Evolutionary conservation across 2,329 filamentous ascomycete species (phyloP).

Genomic region (Exophiala alcalophila): DNA sequence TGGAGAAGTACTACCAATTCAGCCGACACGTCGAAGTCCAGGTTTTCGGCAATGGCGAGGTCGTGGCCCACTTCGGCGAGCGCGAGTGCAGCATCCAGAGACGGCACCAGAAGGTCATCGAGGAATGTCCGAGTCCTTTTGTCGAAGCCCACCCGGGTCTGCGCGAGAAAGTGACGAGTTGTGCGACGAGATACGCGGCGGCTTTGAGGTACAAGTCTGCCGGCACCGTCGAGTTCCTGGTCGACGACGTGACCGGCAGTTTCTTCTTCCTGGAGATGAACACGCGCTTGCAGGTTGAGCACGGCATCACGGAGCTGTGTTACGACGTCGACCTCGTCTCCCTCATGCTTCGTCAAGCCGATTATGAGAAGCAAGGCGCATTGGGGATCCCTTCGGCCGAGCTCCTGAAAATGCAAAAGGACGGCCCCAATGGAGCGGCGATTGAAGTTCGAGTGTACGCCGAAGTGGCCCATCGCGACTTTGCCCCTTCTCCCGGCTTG

Average conservation of each 20-base stretch:
- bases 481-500: slow-evolving; percentile 57
- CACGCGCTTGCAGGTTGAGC: slow-evolving; percentile 54
- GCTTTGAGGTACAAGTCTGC: slow-evolving; percentile 68
- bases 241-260: slow-evolving; percentile 74
- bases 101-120: slow-evolving; percentile 84
- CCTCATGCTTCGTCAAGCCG: slow-evolving; percentile 55
- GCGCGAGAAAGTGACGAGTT: neutral
- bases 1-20: slow-evolving; percentile 77
- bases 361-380: slow-evolving; percentile 46
- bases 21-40: slow-evolving; percentile 87
- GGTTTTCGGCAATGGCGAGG: slow-evolving; percentile 75
- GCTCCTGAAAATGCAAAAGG: slow-evolving; percentile 43
- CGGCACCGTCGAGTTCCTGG: slow-evolving; percentile 85
- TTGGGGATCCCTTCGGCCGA: slow-evolving; percentile 42
- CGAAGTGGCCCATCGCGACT: slow-evolving; percentile 58
- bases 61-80: slow-evolving; percentile 79
- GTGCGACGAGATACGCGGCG: neutral
- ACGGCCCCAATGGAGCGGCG: slow-evolving; percentile 45
- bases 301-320: slow-evolving; percentile 57
- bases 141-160: slow-evolving; percentile 48
- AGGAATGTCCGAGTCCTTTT: slow-evolving; percentile 79
- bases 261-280: slow-evolving; percentile 69
- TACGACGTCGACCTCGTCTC: slow-evolving; percentile 54
- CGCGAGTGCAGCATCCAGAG: slow-evolving; percentile 84
- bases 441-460: slow-evolving; percentile 57